Evolutionary conservation across 2,329 filamentous ascomycete species (phyloP), one percentile per base, ranked within the genome.

Genomic region (Epicoccum nigrum): DNA sequence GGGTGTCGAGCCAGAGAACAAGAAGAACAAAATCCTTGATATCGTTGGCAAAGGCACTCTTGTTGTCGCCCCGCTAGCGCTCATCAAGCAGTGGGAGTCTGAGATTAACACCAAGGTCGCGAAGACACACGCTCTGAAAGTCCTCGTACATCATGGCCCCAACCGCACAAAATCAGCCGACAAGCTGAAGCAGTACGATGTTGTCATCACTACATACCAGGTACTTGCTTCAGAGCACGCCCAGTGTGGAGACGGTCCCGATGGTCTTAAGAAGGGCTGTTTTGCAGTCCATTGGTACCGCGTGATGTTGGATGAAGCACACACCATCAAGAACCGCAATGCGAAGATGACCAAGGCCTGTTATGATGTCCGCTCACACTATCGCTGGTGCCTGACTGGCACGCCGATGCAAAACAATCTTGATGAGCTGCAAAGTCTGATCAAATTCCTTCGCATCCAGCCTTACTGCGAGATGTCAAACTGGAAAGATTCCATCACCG

Each of bases 321-420:
- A 99, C 72, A 96, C 90, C 1, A 97, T 99, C 82, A 99, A 99
- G 77, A 99, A 99, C 69, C 87, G 93, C 57, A 96, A 95, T 61
- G 92, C 94, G 17, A 99, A 99, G 75, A 87, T 90, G 32, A 96
- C 93, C 1, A 92, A 96, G 71, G 92, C 94, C 1, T 94, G 90
- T 60, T 99, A 87, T 69, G 90, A 90, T 1, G 76, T 99, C 25
- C 81, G 87, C 23, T 87, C 90, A 16, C 88, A 94, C 70, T 97
- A 96, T 66, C 83, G 94, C 54, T 99, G 94, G 94, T 97, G 94
- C 68, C 77, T 99, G 55, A 96, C 92, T 0, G 94, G 94, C 45
- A 99, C 94, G 1, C 94, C 94, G 0, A 92, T 99, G 87, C 94
- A 99, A 70, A 99, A 99, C 75, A 97, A 96, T 64, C 83, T 99